Percentiles rank a stretch among this genome's conserved stretches.
Evolutionary conservation across 306 rosid species (phyloP).

Genomic region (Calophaca sinica): DNA sequence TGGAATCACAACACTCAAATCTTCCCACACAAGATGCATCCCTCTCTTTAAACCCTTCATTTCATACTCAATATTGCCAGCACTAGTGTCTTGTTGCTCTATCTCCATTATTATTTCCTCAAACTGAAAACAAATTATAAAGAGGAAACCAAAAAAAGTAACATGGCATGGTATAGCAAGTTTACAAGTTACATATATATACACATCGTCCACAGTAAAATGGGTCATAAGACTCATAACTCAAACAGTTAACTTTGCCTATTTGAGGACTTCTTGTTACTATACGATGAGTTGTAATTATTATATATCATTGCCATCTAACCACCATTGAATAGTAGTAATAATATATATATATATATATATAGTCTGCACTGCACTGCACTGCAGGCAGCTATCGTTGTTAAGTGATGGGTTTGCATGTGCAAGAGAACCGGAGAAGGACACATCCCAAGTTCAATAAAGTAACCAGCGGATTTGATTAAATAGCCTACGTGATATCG

Average conservation of each 20-base stretch:
- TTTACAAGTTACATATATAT: no score
- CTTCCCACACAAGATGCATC: constrained; percentile 87
- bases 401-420: constrained; percentile 39
- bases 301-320: no score
- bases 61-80: background rate
- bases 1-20: constrained; percentile 74
- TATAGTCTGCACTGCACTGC: no score
- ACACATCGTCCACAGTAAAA: background rate
- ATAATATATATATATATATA: no score
- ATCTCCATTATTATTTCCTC: constrained; percentile 52
- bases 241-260: background rate
- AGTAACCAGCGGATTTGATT: background rate
- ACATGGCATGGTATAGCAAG: background rate
- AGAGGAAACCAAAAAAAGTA: no score
- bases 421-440: constrained; percentile 27
- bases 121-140: background rate
- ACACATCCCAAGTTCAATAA: background rate
- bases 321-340: no score
- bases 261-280: background rate
- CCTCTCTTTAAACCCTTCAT: constrained; percentile 35
- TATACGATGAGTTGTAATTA: background rate
- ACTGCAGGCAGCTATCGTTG: background rate
- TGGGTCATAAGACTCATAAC: no score
- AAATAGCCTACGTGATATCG: background rate
- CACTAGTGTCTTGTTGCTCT: constrained; percentile 17